Percentiles rank a stretch among this genome's conserved stretches.
Evolutionary conservation across 176 grass and related monocot genomes (phyloP).

Genomic region (Luzula sylvatica): DNA sequence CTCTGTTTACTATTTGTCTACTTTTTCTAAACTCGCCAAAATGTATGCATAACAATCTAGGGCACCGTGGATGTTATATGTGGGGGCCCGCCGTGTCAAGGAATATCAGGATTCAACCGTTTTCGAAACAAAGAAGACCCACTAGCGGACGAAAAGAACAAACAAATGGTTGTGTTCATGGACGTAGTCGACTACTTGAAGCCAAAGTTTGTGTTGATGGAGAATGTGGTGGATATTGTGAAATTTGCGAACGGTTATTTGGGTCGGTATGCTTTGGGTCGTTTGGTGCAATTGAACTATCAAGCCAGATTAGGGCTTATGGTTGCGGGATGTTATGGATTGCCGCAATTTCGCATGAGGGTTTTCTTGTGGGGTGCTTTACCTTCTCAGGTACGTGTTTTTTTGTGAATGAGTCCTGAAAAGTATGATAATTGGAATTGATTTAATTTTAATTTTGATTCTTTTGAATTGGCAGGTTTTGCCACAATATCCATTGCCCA

Average conservation of each 20-base stretch:
- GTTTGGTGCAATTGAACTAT: constrained; percentile 65
- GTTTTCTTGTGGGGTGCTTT: constrained; percentile 71
- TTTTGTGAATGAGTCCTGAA: constrained; percentile 2
- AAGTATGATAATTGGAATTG: too few relatives aligned
- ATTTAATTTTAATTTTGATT: background rate
- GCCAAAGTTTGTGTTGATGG: constrained; percentile 81
- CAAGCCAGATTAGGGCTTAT: constrained; percentile 71
- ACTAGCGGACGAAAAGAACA: constrained; percentile 70
- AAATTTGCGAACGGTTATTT: constrained; percentile 77
- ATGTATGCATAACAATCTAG: constrained; percentile 26
- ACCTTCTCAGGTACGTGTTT: constrained; percentile 49
- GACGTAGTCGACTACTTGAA: constrained; percentile 63
- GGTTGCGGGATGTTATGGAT: constrained; percentile 70
- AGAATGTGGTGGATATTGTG: constrained; percentile 82
- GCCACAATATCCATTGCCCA: constrained; percentile 71
- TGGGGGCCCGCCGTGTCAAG: constrained; percentile 83
- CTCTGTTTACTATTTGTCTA: too few relatives aligned
- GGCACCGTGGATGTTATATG: constrained; percentile 71
- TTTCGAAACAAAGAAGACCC: constrained; percentile 62
- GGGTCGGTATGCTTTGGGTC: constrained; percentile 59
- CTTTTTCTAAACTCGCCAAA: too few relatives aligned
- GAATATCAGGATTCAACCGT: constrained; percentile 78
- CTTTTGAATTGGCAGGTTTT: constrained; percentile 31
- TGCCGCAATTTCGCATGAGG: constrained; percentile 74
- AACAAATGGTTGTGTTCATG: constrained; percentile 78